A percentile compares a stretch with the other conserved stretches of the same genome.
Evolutionary conservation across 257 asterid genomes (phyloP).

Genomic region (Cordia subcordata): DNA sequence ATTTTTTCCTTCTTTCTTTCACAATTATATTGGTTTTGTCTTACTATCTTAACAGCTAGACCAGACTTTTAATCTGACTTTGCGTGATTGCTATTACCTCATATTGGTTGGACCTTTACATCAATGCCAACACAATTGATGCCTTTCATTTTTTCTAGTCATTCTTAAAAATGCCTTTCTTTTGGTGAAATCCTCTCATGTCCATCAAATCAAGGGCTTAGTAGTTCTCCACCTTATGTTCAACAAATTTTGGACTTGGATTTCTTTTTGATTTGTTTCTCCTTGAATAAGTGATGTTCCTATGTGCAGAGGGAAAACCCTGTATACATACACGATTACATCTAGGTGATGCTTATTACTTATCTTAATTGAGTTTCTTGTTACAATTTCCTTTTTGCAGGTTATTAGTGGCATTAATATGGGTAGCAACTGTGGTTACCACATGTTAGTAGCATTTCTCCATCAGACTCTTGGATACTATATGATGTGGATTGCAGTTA

Average conservation of each 20-base stretch:
- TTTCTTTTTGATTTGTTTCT: neutral
- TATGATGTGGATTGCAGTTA: neutral
- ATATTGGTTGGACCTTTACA: no score
- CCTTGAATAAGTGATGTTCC: neutral
- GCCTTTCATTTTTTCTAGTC: no score
- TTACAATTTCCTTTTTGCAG: slow-evolving; percentile 37
- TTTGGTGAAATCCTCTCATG: no score
- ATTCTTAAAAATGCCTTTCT: no score
- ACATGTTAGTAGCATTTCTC: slow-evolving; percentile 47
- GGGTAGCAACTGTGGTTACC: slow-evolving; percentile 91
- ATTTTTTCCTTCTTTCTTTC: no score
- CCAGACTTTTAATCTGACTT: no score
- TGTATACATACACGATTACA: neutral
- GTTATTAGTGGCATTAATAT: slow-evolving; percentile 86
- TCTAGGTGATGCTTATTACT: neutral
- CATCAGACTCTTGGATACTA: slow-evolving; percentile 10
- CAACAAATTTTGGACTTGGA: neutral
- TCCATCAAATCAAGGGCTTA: no score
- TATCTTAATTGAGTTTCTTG: neutral
- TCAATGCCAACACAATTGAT: no score
- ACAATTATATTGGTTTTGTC: no score
- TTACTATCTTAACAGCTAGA: no score
- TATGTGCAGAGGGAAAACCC: neutral
- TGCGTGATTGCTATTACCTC: no score
- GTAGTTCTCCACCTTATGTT: no score